Evolutionary conservation across 108 stramenopile species (phyloP).

Genomic region (Conticribra weissflogii): DNA sequence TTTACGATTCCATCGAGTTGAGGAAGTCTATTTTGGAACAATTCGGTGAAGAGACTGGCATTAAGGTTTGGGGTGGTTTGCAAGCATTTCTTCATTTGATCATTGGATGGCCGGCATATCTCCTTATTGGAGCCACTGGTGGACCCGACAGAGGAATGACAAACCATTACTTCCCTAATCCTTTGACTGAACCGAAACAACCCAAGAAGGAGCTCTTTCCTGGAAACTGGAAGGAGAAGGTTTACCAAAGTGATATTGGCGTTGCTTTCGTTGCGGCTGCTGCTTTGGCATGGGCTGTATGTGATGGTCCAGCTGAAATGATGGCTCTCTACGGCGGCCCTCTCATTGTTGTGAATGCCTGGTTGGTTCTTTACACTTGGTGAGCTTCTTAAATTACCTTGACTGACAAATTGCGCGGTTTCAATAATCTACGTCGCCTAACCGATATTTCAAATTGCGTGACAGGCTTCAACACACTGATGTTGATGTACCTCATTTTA

Average conservation of each 20-base stretch:
- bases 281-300: constrained; percentile 64
- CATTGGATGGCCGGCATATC: constrained; percentile 87
- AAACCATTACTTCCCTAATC: constrained; percentile 76
- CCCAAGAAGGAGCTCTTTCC: constrained; percentile 89
- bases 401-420: background rate
- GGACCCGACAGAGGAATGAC: constrained; percentile 77
- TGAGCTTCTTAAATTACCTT: constrained; percentile 17
- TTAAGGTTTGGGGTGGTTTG: constrained; percentile 68
- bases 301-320: constrained; percentile 80
- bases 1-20: constrained; percentile 49
- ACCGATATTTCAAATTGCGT: background rate
- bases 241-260: constrained; percentile 88
- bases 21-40: constrained; percentile 49
- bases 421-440: constrained; percentile 1
- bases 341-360: constrained; percentile 92
- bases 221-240: constrained; percentile 90
- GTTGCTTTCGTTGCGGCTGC: constrained; percentile 77
- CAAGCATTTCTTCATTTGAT: constrained; percentile 80
- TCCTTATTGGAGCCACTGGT: constrained; percentile 84
- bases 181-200: constrained; percentile 66
- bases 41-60: constrained; percentile 65
- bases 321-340: constrained; percentile 92
- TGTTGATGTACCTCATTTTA: constrained; percentile 95
- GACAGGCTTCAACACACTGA: constrained; percentile 96
- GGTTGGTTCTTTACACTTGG: constrained; percentile 99